These are phyloP conservation scores for Talaromyces islandicus DNA, from an alignment of 2,329 filamentous ascomycete genomes.

Conservation along the genomic window DNA sequence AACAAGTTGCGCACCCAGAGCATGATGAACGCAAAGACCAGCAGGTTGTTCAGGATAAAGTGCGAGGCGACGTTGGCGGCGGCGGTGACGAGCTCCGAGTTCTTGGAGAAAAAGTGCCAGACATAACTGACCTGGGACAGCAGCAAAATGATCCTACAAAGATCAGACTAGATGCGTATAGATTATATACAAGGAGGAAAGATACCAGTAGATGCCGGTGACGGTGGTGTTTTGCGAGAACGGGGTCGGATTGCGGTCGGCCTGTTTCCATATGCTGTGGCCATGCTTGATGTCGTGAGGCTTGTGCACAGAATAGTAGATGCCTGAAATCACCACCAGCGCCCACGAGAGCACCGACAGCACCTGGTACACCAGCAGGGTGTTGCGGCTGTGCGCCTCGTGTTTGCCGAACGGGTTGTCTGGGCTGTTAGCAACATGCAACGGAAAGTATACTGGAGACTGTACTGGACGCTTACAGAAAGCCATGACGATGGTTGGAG, in stretches of 20 bases:
- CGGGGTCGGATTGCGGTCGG: slow-evolving; percentile 59
- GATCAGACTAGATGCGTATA: background rate
- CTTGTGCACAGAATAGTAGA: slow-evolving; percentile 66
- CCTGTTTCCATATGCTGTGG: slow-evolving; percentile 70
- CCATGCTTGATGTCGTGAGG: slow-evolving; percentile 59
- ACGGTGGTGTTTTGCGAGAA: slow-evolving; percentile 66
- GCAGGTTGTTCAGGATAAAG: slow-evolving; percentile 79
- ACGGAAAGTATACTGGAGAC: too few relatives aligned
- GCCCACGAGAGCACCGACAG: slow-evolving; percentile 70
- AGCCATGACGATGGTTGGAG: too few relatives aligned
- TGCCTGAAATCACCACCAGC: slow-evolving; percentile 62
- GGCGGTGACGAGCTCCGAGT: slow-evolving; percentile 56
- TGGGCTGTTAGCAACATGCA: slow-evolving; percentile 22
- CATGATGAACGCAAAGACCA: slow-evolving; percentile 76
- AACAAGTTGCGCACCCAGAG: slow-evolving; percentile 75
- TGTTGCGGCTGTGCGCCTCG: slow-evolving; percentile 56
- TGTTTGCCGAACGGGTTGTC: slow-evolving; percentile 72
- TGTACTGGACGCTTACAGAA: background rate
- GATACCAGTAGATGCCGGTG: slow-evolving; percentile 69
- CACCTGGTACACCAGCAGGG: slow-evolving; percentile 68
- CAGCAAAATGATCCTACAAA: slow-evolving; percentile 62
- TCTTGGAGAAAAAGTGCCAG: slow-evolving; percentile 66
- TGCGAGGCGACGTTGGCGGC: slow-evolving; percentile 75
- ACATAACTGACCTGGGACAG: slow-evolving; percentile 71
- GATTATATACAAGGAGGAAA: background rate